Conservation (phyloP, 805 yeast genomes). For the Candida krabiensis region DNA sequence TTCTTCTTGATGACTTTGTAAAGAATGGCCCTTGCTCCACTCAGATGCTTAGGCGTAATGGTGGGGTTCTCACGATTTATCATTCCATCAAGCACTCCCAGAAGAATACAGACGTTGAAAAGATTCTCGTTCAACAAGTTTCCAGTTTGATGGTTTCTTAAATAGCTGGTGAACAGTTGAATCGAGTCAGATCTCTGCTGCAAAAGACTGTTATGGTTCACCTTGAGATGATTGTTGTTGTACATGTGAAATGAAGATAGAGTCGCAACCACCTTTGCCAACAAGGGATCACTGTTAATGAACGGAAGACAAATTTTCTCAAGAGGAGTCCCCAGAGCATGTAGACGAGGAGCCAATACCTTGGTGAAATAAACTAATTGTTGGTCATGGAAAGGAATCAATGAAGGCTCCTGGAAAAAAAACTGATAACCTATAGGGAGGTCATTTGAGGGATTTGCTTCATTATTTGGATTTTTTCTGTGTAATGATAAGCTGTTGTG, state of each 20-base stretch:
- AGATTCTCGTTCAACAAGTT: slow-evolving; percentile 9
- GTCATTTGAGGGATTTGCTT: no score
- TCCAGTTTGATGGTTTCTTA: slow-evolving; percentile 6
- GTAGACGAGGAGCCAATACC: slow-evolving; percentile 26
- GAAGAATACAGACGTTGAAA: slow-evolving; percentile 23
- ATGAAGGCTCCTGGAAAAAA: slow-evolving; percentile 2
- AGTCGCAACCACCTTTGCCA: slow-evolving; percentile 20
- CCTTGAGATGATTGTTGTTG: slow-evolving; percentile 5
- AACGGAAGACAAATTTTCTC: slow-evolving; percentile 1
- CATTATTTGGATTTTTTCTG: no score
- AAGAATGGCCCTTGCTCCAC: slow-evolving; percentile 28
- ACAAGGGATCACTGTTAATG: slow-evolving; percentile 14
- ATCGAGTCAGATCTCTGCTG: slow-evolving; percentile 16
- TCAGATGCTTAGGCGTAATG: slow-evolving; percentile 19
- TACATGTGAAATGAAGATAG: slow-evolving; percentile 25
- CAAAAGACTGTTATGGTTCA: slow-evolving; percentile 8
- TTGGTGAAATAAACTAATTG: slow-evolving; percentile 23
- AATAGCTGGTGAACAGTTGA: slow-evolving; percentile 11
- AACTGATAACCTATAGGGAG: not conserved
- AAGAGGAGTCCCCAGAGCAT: slow-evolving; percentile 21
- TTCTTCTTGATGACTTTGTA: slow-evolving; percentile 10
- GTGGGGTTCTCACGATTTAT: slow-evolving; percentile 19
- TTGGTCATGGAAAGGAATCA: slow-evolving; percentile 7
- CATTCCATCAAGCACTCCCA: slow-evolving; percentile 29
- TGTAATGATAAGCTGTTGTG: no score